Evolutionary conservation across 2,329 filamentous ascomycete species (phyloP), one percentile per base, ranked within the genome.

Genomic region (Claviceps humidiphila): DNA sequence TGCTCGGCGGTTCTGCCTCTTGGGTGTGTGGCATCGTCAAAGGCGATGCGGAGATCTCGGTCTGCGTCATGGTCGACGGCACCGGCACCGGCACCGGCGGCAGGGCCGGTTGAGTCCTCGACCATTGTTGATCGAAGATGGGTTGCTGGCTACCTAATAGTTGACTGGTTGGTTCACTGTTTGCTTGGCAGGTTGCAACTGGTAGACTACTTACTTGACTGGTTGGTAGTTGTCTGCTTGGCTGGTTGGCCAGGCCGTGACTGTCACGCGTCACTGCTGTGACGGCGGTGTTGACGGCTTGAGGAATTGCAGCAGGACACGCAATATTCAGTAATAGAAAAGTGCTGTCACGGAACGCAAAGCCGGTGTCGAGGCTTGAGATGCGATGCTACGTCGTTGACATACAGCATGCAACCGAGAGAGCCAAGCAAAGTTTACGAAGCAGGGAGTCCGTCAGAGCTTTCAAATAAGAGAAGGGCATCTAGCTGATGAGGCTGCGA

Each of bases 41-140:
- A 61, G n/a, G 57, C 60, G 51, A 61, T 61, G 52, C 59, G 58
- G 16, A 56, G 53, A 53, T 61, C 59, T 42, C 55, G 52, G 26
- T 61, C 57, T 30, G 38, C 51, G 38, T 60, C 58, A 44, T 60
- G 58, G 20, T 60, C 59, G 34, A 56, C 51, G 16, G 53, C 58
- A 17, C 52, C 53, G 22, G 58, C 20, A 13, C 5, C 11, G 41
- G 44, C 13, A 39, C 45, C 47, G 46, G 34, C 20, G 8, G 5
- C 13, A 45, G 44, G 17, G 44, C 45, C 47, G 42, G 34, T 14
- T 13, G 53, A 24, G 20, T 60, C 54, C 51, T 56, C 57, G 42
- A 57, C 37, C 59, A 61, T 61, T 47, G 34, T 38, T 22, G 22
- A n/a, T 37, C 14, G n/a, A 16, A 30, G 8, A 20, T 11, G 4